Base-by-base conservation (phyloP, 228 moss, liverwort and hornwort species). In the Sphagnum fallax region DNA sequence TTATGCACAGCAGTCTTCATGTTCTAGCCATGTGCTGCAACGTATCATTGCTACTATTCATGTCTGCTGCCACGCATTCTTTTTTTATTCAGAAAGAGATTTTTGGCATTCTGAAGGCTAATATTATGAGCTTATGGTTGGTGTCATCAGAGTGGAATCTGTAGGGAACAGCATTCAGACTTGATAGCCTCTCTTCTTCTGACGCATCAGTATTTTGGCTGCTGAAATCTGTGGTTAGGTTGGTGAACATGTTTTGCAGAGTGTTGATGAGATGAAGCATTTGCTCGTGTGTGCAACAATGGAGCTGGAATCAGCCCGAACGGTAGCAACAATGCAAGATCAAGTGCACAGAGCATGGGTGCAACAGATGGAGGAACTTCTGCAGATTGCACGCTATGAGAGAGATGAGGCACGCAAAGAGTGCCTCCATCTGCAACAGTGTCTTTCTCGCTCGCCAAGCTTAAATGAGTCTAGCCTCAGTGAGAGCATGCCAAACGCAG, bases 371-470 rank as follows among this genome's bases (percentile, higher is more conserved):
- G 91, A 96, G 83, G 95, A 89, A 63, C 77, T 84, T 0, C 58
- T 92, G 18, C 86, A 80, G 69, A 92, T 84, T 53, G 81, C 81
- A 0, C 74, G 81, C 16, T 79, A 92, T 10, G 95, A 96, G 55
- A 73, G 92, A 63, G 95, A 96, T 55, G 95, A 96, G 65, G 89
- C 78, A 7, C 82, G 86, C 66, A 88, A 91, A 52, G 85, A 91
- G 68, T 89, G 66, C 16, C 65, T 83, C 59, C 86, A 88, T 52
- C 75, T 89, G 52, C 92, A 90, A 72, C 75, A 83, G 8, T 80
- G 83, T 4, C 68, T 88, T 6, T 85, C 95, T 48, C 83, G 74
- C 4, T 82, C 92, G 1, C 83, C 87, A 4, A 90, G 88, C 70
- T 75, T 82, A 52, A 87, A 87, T 58, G 78, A 81, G 0, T 91